Evolutionary conservation across 2,329 filamentous ascomycete genomes (phyloP), one percentile per base, ranked within the genome.

Genomic region (Cladosporium sphaerospermum): DNA sequence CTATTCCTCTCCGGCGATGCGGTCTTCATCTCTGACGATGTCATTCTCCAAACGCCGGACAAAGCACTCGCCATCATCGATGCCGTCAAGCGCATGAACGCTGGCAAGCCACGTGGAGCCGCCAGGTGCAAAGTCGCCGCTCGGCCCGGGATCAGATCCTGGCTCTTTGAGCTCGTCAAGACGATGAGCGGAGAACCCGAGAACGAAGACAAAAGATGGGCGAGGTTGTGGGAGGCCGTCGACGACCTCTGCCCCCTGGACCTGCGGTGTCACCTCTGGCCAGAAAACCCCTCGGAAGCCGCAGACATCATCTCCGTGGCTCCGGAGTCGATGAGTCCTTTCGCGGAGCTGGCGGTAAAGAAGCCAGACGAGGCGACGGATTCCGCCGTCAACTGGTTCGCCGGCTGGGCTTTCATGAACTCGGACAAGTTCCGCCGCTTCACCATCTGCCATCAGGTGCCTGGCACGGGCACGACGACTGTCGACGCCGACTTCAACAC

Each of bases 21-120:
- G 5, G 66, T 70, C 9, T 71, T 72, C 57, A 69, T 75, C 13
- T 74, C 72, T 1, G 73, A 75, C 37, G 69, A 75, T 28, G 64
- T 74, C 1, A 71, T 75, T 41, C 58, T 65, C n/a, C 56, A 69
- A 41, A 57, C 68, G 43, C 73, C 73, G 4, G 61, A 63, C 44
- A 57, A 68, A 28, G 71, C 71, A 1, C 56, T 68, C 2, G 50
- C 62, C 7, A 67, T 75, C 10, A 58, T 75, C 8, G 54, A 69
- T n/a, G 54, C 59, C 0, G 71, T 72, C 54, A 54, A 67, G 28
- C 56, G 60, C 5, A 66, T 65, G 37, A 61, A 67, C 28, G 61
- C 64, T 37, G 33, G 33, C 41, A 67, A 64, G 55, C 59, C 59
- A 0, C 39, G 53, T 23, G 64, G 60, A 6, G 61, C 46, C 5